Evolutionary conservation across 2,329 filamentous ascomycete genomes (phyloP), one percentile per base, ranked within the genome.

Genomic region (Trichoderma arundinaceum): DNA sequence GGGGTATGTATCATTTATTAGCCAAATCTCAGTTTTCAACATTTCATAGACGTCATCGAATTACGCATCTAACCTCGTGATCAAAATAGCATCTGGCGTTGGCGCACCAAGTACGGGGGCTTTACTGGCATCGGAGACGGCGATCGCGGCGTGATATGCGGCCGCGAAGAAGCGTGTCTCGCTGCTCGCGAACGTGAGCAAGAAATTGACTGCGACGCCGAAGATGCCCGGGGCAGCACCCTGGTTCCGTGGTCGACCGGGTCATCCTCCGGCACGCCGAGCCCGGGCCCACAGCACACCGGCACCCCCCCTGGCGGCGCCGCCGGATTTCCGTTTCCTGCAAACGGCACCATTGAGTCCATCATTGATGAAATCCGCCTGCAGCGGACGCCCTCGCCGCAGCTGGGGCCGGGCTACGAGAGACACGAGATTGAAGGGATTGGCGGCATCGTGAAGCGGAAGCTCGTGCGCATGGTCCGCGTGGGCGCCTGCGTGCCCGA

Each of bases 371-470:
- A 77, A 44, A 70, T 76, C 15, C 72, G 74, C 7, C 69, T 76
- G 28, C 70, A 77, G 43, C 77, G 82, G 38, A 84, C 82, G 32
- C 80, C 83, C 13, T 82, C 80, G 17, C 77, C 81, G 64, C 78
- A 86, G 76, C 83, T 84, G 70, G 80, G 90, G 66, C 83, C 91
- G 0, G 93, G 93, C 3, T 97, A 97, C 74, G 84, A 88, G 65
- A 84, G 91, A 48, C 93, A 97, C 74, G 94, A 97, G 77, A 91
- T 97, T 67, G 92, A 96, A 73, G 94, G 94, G 2, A 91, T 97
- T 51, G 94, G 94, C 10, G 94, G 94, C 0, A 86, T 90, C 13
- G 87, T 97, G 61, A 96, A 96, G 82, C 91, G 90, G 68, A 96
- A 94, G 79, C 83, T 91, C n/a, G 92, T 95, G 72, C 89, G 90